Base-by-base conservation (phyloP, 1,284 basidiomycete species). In the Moniliella sp. region DNA sequence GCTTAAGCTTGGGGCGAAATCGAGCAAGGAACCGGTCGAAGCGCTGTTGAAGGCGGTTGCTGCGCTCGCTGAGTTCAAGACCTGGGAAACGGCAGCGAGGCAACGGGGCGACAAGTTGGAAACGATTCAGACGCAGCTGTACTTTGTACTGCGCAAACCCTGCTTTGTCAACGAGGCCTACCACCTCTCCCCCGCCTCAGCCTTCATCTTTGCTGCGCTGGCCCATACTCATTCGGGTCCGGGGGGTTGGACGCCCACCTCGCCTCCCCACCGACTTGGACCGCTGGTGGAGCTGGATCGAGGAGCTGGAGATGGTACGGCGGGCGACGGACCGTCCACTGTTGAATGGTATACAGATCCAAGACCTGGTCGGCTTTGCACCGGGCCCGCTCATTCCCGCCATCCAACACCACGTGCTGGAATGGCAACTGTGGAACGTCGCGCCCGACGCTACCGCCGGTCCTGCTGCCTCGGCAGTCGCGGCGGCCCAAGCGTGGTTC, bases 351-450 rank as follows among this genome's bases (percentile, higher is more conserved):
- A 48, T 43, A 26, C 45, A 40, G 4, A 39, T 58, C 18, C 41
- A 37, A 4, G 29, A 39, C 4, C 25, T 30, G 0, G 23, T 58
- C 14, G 31, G 28, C 4, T 48, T 48, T 25, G 41, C 46, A 11
- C 36, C 39, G 4, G 30, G 25, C n/a, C 33, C 30, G 4, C 35
- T 57, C 9, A 45, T 48, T 9, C 39, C 43, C 4, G 40, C 39
- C 9, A 37, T 58, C 12, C 44, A 45, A 30, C 47, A 40, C 3
- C 38, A 26, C 15, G 46, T 57, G 12, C 31, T 52, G 7, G 45
- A 42, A 1, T 57, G 51, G 50, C 51, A 57, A 32, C n/a, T n/a
- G n/a, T n/a, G n/a, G n/a, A n/a, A n/a, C n/a, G n/a, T n/a, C n/a
- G n/a, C n/a, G n/a, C n/a, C n/a, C n/a, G n/a, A n/a, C n/a, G n/a